These are phyloP conservation scores for Venturia aucupariae DNA, from an alignment of 2,329 filamentous ascomycete species.

Conservation along the genomic window DNA sequence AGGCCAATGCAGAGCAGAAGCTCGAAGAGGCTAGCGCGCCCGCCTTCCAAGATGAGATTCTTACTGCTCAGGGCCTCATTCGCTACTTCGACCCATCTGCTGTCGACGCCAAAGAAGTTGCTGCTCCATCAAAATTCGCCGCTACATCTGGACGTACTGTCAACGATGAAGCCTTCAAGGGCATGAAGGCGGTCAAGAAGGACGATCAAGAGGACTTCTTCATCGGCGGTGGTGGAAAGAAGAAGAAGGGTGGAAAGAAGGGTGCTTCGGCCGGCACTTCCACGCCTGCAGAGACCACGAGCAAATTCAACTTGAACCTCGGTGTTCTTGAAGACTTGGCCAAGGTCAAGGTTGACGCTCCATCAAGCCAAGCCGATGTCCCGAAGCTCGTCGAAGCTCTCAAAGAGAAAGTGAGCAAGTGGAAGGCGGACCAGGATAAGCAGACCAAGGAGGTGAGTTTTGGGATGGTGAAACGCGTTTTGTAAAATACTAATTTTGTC, in stretches of 20 bases:
- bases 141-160: slow-evolving; percentile 76
- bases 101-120: slow-evolving; percentile 53
- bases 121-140: slow-evolving; percentile 58
- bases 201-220: slow-evolving; percentile 83
- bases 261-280: slow-evolving; percentile 36
- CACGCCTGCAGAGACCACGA: slow-evolving; percentile 39
- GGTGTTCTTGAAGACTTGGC: slow-evolving; percentile 86
- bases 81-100: slow-evolving; percentile 76
- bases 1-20: slow-evolving; percentile 65
- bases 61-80: slow-evolving; percentile 77
- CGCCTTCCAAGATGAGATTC: slow-evolving; percentile 88
- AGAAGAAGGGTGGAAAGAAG: slow-evolving; percentile 61
- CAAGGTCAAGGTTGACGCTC: slow-evolving; percentile 77
- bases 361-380: slow-evolving; percentile 76
- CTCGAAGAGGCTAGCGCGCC: slow-evolving; percentile 75
- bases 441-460: slow-evolving; percentile 80
- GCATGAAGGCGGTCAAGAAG: slow-evolving; percentile 74
- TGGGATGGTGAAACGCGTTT: not conserved
- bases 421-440: slow-evolving; percentile 81
- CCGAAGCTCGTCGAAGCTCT: slow-evolving; percentile 76
- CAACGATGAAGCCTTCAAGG: slow-evolving; percentile 76
- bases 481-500: slow-evolving; percentile 17
- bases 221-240: slow-evolving; percentile 61
- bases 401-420: slow-evolving; percentile 80
- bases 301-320: slow-evolving; percentile 77